Evolutionary conservation across 257 asterid species (phyloP), one percentile per base, ranked within the genome.

Genomic region (Anisodus acutangulus): DNA sequence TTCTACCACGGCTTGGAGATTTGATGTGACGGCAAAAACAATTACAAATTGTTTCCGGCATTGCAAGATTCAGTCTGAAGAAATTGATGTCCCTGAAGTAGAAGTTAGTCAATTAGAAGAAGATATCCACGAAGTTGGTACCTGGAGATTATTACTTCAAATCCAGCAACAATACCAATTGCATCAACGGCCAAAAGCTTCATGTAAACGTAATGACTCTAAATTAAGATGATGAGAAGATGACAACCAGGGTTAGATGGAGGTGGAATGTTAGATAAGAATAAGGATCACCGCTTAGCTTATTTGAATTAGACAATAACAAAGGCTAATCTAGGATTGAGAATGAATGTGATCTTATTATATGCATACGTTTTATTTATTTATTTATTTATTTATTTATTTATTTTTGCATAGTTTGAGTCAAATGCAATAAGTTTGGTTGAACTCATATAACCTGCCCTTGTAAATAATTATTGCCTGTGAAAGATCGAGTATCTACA

Each of bases 71-170:
- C 26, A 22, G 26, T 22, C 26, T 22, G 26, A 22, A 22, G 26
- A 22, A 22, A 22, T 22, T 22, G 26, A 22, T 22, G 26, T 22
- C 26, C 26, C 0, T 22, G 26, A 22, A 22, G 26, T 22, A 22
- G 26, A 49, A 47, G 59, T 45, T 5, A 72, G 80, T 47, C 80
- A 59, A 72, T 59, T 59, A 72, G 11, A 12, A 72, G 80, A 22
- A 22, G 26, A 22, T 37, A 47, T 47, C 47, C 41, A 45, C 19
- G 5, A 22, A 22, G 26, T 12, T 72, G 41, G 31, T 49, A 72
- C 80, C 59, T 72, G 80, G 80, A 72, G 80, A 72, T 45, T 72
- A 72, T 72, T 72, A n/a, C 59, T 72, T 72, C 80, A 72, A 47
- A 72, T 72, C 80, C 6, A 47, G 80, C 80, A 72, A 72, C 59